phyloP scores from a whole-genome alignment of 331 rosid species.

The Erythrophleum ivorense region DNA sequence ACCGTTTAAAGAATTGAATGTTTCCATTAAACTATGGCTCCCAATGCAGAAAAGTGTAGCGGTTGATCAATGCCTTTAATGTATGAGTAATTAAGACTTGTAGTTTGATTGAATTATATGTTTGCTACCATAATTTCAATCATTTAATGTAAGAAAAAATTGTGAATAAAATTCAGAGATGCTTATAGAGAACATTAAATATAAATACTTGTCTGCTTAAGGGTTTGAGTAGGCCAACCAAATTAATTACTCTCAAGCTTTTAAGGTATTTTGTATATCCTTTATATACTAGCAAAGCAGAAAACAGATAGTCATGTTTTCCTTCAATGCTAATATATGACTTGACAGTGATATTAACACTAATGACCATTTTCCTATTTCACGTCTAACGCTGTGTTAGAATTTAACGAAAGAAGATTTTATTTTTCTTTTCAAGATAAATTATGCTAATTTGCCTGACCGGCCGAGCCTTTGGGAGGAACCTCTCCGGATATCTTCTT shows the following conservation, averaged over 20 bases:
- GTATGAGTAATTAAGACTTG: not conserved
- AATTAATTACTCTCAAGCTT: not conserved
- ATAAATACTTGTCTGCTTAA: not conserved
- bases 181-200: not conserved
- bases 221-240: not conserved
- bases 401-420: too few relatives aligned
- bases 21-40: not conserved
- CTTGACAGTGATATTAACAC: too few relatives aligned
- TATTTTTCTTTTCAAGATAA: too few relatives aligned
- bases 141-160: not conserved
- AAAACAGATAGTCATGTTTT: too few relatives aligned
- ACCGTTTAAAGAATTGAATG: not conserved
- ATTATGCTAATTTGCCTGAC: too few relatives aligned
- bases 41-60: not conserved
- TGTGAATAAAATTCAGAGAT: not conserved
- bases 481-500: too few relatives aligned
- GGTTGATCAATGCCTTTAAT: not conserved
- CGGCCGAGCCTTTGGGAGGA: not conserved
- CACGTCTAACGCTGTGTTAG: too few relatives aligned
- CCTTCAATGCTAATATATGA: too few relatives aligned
- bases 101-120: not conserved
- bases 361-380: too few relatives aligned
- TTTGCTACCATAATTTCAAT: not conserved
- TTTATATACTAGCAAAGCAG: not conserved
- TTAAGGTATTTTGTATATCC: not conserved